Evolutionary conservation across 2,329 filamentous ascomycete genomes (phyloP), one percentile per base, ranked within the genome.

Genomic region (Penicillium sp.): DNA sequence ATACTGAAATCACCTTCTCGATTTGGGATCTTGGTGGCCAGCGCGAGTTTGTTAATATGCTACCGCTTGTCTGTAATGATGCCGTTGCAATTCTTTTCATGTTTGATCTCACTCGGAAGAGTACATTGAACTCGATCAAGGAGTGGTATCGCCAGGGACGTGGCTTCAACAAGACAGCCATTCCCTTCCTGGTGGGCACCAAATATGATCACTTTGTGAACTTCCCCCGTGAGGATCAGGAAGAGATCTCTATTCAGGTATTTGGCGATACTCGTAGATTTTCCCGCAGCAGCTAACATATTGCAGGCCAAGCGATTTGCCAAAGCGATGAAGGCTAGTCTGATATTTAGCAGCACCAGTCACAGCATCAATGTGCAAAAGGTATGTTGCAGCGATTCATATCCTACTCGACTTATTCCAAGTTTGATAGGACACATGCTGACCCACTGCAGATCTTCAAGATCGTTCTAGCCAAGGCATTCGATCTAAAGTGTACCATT

Each of bases 161-260:
- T 57, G 93, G 93, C 22, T 98, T 98, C 78, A 98, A 98, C 78
- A 98, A 98, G 78, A 98, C 93, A 13, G 93, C 93, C n/a, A 98
- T 98, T 59, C 93, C 93, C 0, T 95, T 98, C 64, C 73, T 98
- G 22, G 88, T 98, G 17, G 93, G 93, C 53, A 98, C 93, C 32
- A 98, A 98, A 71, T 98, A 97, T 69, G 93, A 98, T 64, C 93
- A 97, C 67, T 98, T 98, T 74, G 91, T 98, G 71, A 98, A 97
- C 73, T 96, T 98, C 64, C 90, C 93, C 0, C 81, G 87, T 37
- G 91, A 97, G 67, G 93, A 98, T 66, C 93, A 98, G 69, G 93
- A 98, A 69, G 93, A 98, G 72, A 98, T 98, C 55, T 95, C 89
- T 13, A 90, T 93, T 64, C 91, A 95, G 79, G 89, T 93, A 72